These are phyloP conservation scores for Pleurotus djamor DNA, from an alignment of 768 basidiomycete species.

Conservation along the genomic window DNA sequence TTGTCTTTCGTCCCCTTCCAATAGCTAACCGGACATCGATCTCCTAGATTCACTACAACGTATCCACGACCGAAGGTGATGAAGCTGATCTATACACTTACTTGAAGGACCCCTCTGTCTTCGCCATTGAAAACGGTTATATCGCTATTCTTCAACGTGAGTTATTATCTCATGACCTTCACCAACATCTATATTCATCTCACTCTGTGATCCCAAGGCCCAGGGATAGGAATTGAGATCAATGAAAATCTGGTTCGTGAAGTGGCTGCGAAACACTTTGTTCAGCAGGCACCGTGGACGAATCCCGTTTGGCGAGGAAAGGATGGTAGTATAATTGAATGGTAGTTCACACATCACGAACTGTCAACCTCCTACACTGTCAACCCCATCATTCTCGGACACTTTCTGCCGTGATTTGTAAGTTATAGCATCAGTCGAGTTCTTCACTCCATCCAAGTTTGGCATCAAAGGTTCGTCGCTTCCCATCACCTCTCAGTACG, in stretches of 20 bases:
- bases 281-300: conserved; percentile 45
- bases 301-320: conserved; percentile 55
- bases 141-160: conserved; percentile 40
- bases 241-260: conserved; percentile 53
- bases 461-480: too few relatives aligned
- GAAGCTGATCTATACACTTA: conserved; percentile 61
- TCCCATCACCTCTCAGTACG: too few relatives aligned
- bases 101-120: conserved; percentile 47
- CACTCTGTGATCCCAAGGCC: conserved; percentile 25
- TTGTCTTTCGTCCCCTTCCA: neutral
- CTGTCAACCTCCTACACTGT: neutral
- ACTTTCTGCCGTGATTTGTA: too few relatives aligned
- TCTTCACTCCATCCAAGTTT: too few relatives aligned
- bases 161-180: conserved; percentile 2
- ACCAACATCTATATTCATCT: neutral
- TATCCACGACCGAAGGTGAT: conserved; percentile 23
- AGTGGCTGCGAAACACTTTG: conserved; percentile 27
- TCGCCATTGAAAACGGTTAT: conserved; percentile 50
- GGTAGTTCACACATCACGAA: conserved; percentile 31
- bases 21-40: neutral
- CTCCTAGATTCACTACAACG: conserved; percentile 62
- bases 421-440: too few relatives aligned
- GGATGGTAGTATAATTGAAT: conserved; percentile 54
- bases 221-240: conserved; percentile 61
- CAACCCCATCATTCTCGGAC: neutral